Percentiles rank a stretch among this genome's conserved stretches.
phyloP scores from a whole-genome alignment of 2,329 filamentous ascomycete species.

The Sarocladiaceae sp. region DNA sequence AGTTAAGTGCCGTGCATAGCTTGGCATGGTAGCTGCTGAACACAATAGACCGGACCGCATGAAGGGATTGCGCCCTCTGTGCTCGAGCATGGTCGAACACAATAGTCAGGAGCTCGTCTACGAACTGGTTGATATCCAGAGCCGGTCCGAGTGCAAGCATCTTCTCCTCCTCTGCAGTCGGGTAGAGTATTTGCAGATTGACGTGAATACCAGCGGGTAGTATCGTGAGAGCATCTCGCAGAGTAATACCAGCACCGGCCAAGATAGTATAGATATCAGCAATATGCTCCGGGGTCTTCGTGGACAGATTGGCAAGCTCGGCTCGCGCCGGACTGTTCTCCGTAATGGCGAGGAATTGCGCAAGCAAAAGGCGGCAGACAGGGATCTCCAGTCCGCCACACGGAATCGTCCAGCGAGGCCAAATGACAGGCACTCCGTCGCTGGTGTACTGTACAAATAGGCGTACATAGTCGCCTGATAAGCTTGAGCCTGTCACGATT shows the following conservation, averaged over 20 bases:
- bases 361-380: slow-evolving; percentile 69
- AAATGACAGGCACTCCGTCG: slow-evolving; percentile 81
- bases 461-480: slow-evolving; percentile 91
- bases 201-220: slow-evolving; percentile 77
- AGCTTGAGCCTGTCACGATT: slow-evolving; percentile 87
- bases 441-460: slow-evolving; percentile 88
- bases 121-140: slow-evolving; percentile 78
- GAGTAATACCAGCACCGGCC: slow-evolving; percentile 68
- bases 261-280: slow-evolving; percentile 66
- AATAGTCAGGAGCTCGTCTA: slow-evolving; percentile 73
- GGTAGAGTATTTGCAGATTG: slow-evolving; percentile 89
- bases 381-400: slow-evolving; percentile 75
- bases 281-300: slow-evolving; percentile 47
- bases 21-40: slow-evolving; percentile 90
- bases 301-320: slow-evolving; percentile 36
- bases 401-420: slow-evolving; percentile 74
- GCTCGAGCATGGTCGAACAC: slow-evolving; percentile 87
- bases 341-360: slow-evolving; percentile 59
- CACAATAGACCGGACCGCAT: slow-evolving; percentile 77
- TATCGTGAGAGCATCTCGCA: slow-evolving; percentile 68
- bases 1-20: slow-evolving; percentile 91
- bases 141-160: slow-evolving; percentile 64
- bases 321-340: slow-evolving; percentile 33
- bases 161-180: slow-evolving; percentile 67
- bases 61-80: slow-evolving; percentile 55